phyloP scores from a whole-genome alignment of 495 filamentous ascomycete genomes.

The Penicillium soppii region DNA sequence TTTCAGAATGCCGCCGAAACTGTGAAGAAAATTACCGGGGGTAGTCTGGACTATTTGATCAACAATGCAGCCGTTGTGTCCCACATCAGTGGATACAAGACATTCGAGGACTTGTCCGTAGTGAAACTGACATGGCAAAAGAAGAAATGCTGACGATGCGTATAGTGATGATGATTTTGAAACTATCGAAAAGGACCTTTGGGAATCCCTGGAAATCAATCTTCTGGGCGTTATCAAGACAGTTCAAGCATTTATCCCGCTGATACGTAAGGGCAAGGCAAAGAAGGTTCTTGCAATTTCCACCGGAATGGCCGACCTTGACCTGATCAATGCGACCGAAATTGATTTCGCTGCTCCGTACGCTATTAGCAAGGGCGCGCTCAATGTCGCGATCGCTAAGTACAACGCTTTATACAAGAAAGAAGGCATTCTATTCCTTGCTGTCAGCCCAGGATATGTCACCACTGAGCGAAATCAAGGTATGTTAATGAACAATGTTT shows the following conservation, averaged over 20 bases:
- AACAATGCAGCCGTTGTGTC: slow-evolving; percentile 47
- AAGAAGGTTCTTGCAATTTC: slow-evolving; percentile 60
- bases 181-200: slow-evolving; percentile 18
- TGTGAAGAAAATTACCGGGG: slow-evolving; percentile 26
- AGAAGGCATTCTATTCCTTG: slow-evolving; percentile 52
- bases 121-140: slow-evolving; percentile 1
- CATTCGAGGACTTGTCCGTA: not conserved
- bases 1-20: slow-evolving; percentile 32
- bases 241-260: slow-evolving; percentile 53
- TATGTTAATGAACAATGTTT: too few relatives aligned
- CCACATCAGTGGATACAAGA: not conserved
- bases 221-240: slow-evolving; percentile 48
- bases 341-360: slow-evolving; percentile 30
- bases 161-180: slow-evolving; percentile 28
- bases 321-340: slow-evolving; percentile 34
- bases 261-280: slow-evolving; percentile 43
- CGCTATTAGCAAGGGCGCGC: slow-evolving; percentile 41
- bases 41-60: slow-evolving; percentile 51
- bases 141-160: not conserved
- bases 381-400: slow-evolving; percentile 45
- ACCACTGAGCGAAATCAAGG: slow-evolving; percentile 11
- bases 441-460: slow-evolving; percentile 1
- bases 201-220: slow-evolving; percentile 41
- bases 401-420: slow-evolving; percentile 52
- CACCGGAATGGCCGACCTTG: slow-evolving; percentile 46